Evolutionary conservation across 2,329 filamentous ascomycete species (phyloP).

Genomic region (Arthrobotrys megalospora): DNA sequence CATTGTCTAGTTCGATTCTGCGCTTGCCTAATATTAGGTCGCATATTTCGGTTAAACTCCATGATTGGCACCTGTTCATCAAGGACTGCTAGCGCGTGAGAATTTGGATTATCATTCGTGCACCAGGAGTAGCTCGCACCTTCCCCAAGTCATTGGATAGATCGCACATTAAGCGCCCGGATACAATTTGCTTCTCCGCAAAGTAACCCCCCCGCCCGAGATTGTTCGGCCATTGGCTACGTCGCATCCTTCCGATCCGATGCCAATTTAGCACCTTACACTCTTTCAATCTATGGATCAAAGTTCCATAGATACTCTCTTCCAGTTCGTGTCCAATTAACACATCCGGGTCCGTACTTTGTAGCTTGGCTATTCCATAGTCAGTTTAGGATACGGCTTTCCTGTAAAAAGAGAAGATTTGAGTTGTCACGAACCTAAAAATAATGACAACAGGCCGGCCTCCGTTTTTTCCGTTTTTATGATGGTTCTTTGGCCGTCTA

Average conservation of each 20-base stretch:
- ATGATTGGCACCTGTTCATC: conserved; percentile 97
- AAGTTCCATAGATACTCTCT: conserved; percentile 93
- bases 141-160: conserved; percentile 97
- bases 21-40: conserved; percentile 84
- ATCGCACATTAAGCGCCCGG: conserved; percentile 92
- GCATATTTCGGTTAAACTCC: conserved; percentile 98
- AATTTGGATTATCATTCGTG: conserved; percentile 63
- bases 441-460: conserved; percentile 85
- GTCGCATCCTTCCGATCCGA: conserved; percentile 86
- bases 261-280: conserved; percentile 96
- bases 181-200: conserved; percentile 88
- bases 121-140: conserved; percentile 65
- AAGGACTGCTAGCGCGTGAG: conserved; percentile 73
- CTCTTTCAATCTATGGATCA: conserved; percentile 87
- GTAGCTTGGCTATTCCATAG: conserved; percentile 73
- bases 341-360: conserved; percentile 91
- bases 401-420: not conserved
- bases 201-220: conserved; percentile 94
- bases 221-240: conserved; percentile 86
- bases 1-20: conserved; percentile 89
- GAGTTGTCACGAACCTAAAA: conserved; percentile 74
- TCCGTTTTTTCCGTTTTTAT: conserved; percentile 88
- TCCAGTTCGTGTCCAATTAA: conserved; percentile 96
- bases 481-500: conserved; percentile 80
- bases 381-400: not conserved